Percentiles rank a stretch among this genome's conserved stretches.
These are phyloP conservation scores for Wickerhamiella cacticola DNA, from an alignment of 805 yeast genomes.

Conservation along the genomic window DNA sequence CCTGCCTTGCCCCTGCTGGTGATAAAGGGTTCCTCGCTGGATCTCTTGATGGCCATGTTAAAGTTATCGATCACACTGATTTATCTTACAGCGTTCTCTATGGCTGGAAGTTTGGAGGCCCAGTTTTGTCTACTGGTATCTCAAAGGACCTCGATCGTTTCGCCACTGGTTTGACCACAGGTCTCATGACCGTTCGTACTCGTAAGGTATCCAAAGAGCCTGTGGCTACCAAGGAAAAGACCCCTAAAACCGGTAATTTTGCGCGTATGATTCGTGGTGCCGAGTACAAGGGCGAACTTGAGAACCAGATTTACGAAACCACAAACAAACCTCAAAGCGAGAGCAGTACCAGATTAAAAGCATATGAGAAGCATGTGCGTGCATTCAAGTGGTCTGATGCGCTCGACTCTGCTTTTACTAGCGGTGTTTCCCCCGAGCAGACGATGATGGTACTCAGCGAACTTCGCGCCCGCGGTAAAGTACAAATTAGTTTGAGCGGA, in stretches of 20 bases:
- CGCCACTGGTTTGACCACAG: constrained; percentile 85
- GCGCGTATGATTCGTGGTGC: constrained; percentile 81
- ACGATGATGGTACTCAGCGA: constrained; percentile 78
- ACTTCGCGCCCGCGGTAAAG: constrained; percentile 77
- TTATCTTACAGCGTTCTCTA: constrained; percentile 70
- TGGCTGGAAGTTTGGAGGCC: constrained; percentile 96
- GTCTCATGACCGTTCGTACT: constrained; percentile 78
- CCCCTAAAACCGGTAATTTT: constrained; percentile 42
- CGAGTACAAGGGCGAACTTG: constrained; percentile 83
- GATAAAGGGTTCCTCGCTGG: constrained; percentile 82
- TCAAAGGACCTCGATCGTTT: constrained; percentile 82
- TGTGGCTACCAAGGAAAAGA: constrained; percentile 22
- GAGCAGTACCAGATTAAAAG: constrained; percentile 41
- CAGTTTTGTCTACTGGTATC: constrained; percentile 78
- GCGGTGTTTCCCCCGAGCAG: constrained; percentile 68
- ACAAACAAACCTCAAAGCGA: constrained; percentile 34
- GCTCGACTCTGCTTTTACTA: constrained; percentile 67
- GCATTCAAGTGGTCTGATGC: constrained; percentile 92
- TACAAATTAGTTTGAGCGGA: constrained; percentile 63
- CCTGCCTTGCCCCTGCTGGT: constrained; percentile 63
- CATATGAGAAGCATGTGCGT: constrained; percentile 71
- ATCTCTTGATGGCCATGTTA: constrained; percentile 93
- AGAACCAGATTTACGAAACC: constrained; percentile 44
- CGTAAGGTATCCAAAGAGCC: constrained; percentile 54
- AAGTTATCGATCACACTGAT: constrained; percentile 70